These are phyloP conservation scores for Pseudogymnoascus sp. DNA, from an alignment of 2,329 filamentous ascomycete genomes.

Conservation along the genomic window DNA sequence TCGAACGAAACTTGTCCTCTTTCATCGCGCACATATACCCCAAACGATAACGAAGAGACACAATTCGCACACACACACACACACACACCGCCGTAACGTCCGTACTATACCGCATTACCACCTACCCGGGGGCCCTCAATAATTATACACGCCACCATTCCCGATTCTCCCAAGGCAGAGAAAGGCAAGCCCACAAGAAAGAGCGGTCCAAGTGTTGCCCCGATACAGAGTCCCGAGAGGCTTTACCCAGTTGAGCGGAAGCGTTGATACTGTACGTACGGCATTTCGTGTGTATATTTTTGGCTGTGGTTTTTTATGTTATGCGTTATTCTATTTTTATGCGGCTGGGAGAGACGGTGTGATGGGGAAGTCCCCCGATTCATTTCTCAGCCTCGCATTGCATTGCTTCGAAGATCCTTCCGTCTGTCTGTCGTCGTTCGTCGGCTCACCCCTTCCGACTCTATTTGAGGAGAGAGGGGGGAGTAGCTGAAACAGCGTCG, in stretches of 20 bases:
- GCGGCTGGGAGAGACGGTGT: not conserved
- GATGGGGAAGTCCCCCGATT: no score
- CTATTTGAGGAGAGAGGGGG: not conserved
- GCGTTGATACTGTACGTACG: not conserved
- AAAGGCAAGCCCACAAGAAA: not conserved
- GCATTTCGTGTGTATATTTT: not conserved
- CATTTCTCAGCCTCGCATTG: not conserved
- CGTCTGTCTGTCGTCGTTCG: not conserved
- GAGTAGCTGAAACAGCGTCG: not conserved
- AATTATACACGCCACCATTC: not conserved
- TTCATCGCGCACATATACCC: constrained; percentile 1
- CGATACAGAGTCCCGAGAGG: not conserved
- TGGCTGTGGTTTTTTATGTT: not conserved
- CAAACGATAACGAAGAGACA: not conserved
- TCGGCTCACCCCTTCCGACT: not conserved
- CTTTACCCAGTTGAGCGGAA: not conserved
- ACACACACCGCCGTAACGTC: no score
- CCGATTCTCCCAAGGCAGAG: not conserved
- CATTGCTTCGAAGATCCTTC: not conserved
- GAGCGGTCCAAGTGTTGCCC: not conserved
- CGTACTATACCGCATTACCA: not conserved
- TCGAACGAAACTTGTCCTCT: constrained; percentile 5
- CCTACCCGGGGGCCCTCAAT: not conserved
- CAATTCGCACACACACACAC: not conserved
- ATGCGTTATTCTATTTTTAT: not conserved